These are phyloP conservation scores for Termitomyces sp. DNA, from an alignment of 768 basidiomycete genomes.

Conservation along the genomic window DNA sequence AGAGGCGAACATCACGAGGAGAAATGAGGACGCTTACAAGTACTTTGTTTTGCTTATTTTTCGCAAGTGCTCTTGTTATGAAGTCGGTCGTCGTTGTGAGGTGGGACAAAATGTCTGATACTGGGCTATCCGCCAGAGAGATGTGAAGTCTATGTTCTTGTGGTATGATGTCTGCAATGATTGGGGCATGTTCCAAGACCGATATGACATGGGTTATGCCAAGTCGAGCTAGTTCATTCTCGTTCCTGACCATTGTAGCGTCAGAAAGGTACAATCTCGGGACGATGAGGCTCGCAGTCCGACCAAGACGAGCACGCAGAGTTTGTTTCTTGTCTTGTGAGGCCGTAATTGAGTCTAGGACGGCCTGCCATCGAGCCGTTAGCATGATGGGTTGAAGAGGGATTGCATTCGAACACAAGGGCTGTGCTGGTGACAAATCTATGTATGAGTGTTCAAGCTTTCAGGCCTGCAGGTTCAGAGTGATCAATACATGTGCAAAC, in stretches of 20 bases:
- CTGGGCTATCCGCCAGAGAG: slow-evolving; percentile 22
- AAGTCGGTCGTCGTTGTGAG: slow-evolving; percentile 32
- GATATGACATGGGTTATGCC: slow-evolving; percentile 75
- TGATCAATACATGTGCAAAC: no score
- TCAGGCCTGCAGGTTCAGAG: background rate
- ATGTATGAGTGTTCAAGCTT: background rate
- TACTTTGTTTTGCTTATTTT: slow-evolving; percentile 30
- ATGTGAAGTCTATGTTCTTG: slow-evolving; percentile 46
- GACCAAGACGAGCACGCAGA: slow-evolving; percentile 5
- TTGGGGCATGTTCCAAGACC: slow-evolving; percentile 47
- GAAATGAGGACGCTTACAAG: slow-evolving; percentile 22
- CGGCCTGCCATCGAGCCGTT: slow-evolving; percentile 23
- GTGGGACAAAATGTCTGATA: slow-evolving; percentile 27
- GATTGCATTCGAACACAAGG: background rate
- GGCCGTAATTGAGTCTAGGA: slow-evolving; percentile 6
- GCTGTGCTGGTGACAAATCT: background rate
- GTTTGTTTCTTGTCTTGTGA: slow-evolving; percentile 10
- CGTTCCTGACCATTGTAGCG: slow-evolving; percentile 47
- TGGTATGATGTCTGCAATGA: slow-evolving; percentile 39
- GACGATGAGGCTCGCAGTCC: slow-evolving; percentile 32
- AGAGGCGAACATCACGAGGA: background rate
- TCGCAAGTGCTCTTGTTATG: slow-evolving; percentile 26
- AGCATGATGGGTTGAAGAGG: slow-evolving; percentile 18
- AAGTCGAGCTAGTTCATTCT: slow-evolving; percentile 40
- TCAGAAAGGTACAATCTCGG: slow-evolving; percentile 61